Percentiles rank a stretch among this genome's conserved stretches.
phyloP scores from a whole-genome alignment of 176 grass and related monocot species.

The Carex pumila region DNA sequence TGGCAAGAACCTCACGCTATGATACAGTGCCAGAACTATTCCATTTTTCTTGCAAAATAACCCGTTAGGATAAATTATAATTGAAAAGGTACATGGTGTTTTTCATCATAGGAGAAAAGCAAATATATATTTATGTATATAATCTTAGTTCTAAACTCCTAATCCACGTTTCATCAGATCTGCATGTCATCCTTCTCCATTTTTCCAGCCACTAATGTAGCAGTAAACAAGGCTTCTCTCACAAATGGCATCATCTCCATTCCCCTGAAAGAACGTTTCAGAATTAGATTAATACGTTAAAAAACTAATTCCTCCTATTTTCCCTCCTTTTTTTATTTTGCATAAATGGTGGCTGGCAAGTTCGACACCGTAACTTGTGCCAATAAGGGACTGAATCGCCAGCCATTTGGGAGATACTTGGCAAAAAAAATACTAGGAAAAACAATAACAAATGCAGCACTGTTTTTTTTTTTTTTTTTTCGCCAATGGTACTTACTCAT shows the following conservation, averaged over 20 bases:
- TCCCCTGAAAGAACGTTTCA: constrained; percentile 22
- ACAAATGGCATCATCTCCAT: constrained; percentile 53
- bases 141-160: not conserved
- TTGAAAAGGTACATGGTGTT: not conserved
- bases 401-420: not conserved
- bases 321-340: not conserved
- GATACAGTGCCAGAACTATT: not conserved
- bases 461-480: not conserved
- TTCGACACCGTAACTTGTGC: not conserved
- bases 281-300: not conserved
- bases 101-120: not conserved
- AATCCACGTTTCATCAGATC: not conserved
- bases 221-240: constrained; percentile 71
- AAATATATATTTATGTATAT: not conserved
- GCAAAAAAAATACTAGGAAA: too few relatives aligned
- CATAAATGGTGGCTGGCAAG: not conserved
- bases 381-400: not conserved
- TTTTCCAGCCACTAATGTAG: constrained; percentile 33
- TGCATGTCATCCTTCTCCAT: constrained; percentile 8
- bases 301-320: not conserved
- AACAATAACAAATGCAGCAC: not conserved
- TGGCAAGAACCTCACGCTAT: not conserved
- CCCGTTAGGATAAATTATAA: not conserved
- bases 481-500: constrained; percentile 40
- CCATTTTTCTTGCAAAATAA: not conserved